Conservation (phyloP, 2,329 filamentous ascomycete species). For the Paecilomyces niveus region DNA sequence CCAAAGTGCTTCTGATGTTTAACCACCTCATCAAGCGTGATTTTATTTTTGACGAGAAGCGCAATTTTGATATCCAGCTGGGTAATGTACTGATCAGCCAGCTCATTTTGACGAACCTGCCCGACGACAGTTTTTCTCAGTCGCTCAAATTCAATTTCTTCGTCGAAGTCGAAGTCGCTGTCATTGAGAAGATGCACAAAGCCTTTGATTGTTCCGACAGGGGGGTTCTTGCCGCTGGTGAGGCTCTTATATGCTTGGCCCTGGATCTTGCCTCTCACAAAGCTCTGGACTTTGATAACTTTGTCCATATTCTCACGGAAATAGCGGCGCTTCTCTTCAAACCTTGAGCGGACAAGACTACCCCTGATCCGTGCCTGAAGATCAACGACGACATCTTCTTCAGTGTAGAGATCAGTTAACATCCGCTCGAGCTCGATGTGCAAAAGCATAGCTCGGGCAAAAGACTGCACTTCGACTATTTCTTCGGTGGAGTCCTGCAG, state of each 20-base stretch:
- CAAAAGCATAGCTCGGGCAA: constrained; percentile 71
- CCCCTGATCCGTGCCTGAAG: constrained; percentile 70
- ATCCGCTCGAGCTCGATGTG: constrained; percentile 66
- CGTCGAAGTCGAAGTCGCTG: constrained; percentile 97
- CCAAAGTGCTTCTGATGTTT: constrained; percentile 96
- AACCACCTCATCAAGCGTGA: constrained; percentile 94
- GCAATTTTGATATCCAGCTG: constrained; percentile 99
- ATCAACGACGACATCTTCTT: constrained; percentile 69
- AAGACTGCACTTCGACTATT: constrained; percentile 64
- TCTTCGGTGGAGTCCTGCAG: constrained; percentile 62
- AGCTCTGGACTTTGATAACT: constrained; percentile 97
- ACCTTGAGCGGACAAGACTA: constrained; percentile 64
- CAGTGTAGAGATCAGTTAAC: constrained; percentile 69
- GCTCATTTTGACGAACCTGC: constrained; percentile 93
- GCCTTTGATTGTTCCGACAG: constrained; percentile 93
- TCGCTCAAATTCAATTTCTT: constrained; percentile 94
- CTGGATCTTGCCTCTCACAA: constrained; percentile 88
- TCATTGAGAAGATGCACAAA: constrained; percentile 97
- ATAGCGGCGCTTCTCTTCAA: constrained; percentile 77
- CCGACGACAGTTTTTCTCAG: constrained; percentile 94
- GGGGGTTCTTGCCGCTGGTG: constrained; percentile 92
- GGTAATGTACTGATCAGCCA: constrained; percentile 95
- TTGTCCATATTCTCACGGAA: constrained; percentile 98
- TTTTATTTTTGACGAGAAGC: constrained; percentile 97
- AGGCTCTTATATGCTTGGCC: constrained; percentile 97